These are phyloP conservation scores for Aspergillus funiculosus DNA, from an alignment of 495 filamentous ascomycete species.

Conservation along the genomic window DNA sequence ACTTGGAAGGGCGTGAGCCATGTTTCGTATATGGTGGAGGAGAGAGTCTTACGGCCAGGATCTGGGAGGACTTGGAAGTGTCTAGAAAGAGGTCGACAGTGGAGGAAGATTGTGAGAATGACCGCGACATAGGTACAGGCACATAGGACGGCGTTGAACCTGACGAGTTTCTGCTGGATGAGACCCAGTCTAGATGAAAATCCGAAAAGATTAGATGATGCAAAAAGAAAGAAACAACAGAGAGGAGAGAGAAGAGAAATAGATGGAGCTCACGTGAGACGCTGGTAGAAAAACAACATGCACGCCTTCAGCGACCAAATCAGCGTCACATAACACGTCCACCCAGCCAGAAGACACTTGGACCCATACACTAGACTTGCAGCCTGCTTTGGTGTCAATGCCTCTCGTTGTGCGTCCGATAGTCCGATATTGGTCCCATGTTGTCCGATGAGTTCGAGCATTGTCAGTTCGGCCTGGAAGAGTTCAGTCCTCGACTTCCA, in stretches of 20 bases:
- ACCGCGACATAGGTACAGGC: conserved; percentile 38
- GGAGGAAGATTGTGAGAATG: conserved; percentile 37
- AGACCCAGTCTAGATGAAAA: conserved; percentile 13
- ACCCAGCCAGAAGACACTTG: conserved; percentile 44
- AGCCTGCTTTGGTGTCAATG: conserved; percentile 31
- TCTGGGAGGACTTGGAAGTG: conserved; percentile 46
- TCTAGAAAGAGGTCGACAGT: conserved; percentile 38
- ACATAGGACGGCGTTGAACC: conserved; percentile 27
- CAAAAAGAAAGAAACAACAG: neutral
- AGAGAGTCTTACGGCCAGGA: conserved; percentile 28
- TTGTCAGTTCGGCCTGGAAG: conserved; percentile 10
- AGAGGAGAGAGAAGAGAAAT: neutral
- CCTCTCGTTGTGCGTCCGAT: conserved; percentile 30
- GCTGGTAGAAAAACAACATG: conserved; percentile 46
- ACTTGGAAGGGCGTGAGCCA: neutral
- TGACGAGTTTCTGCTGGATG: conserved; percentile 21
- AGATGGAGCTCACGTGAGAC: conserved; percentile 38
- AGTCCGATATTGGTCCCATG: conserved; percentile 40
- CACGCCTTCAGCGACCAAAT: conserved; percentile 49
- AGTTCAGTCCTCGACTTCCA: neutral
- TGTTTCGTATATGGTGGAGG: neutral
- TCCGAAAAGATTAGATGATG: neutral
- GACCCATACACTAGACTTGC: conserved; percentile 35
- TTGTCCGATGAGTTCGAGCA: conserved; percentile 18
- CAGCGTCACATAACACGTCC: conserved; percentile 45